phyloP scores from a whole-genome alignment of 176 grass and related monocot genomes.

The Paspalum notatum region DNA sequence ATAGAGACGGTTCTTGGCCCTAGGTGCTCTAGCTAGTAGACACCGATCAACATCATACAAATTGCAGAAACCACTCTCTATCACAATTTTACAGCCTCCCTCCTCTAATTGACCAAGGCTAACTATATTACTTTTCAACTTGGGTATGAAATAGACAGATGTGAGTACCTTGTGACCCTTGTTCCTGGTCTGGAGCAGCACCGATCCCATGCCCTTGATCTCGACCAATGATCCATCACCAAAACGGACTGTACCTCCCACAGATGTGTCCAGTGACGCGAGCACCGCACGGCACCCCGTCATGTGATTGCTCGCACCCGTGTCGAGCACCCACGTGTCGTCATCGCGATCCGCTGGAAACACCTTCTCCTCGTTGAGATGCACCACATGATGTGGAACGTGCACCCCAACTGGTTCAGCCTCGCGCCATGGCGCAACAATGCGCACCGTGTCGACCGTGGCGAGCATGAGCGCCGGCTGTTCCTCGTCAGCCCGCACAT shows the following conservation, averaged over 20 bases:
- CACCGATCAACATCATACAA: background rate
- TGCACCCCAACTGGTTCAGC: background rate
- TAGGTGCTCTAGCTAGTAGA: background rate
- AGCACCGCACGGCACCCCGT: background rate
- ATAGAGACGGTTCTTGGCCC: background rate
- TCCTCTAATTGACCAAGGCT: too few species aligned
- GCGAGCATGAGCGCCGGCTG: background rate
- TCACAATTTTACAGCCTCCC: too few species aligned
- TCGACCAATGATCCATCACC: background rate
- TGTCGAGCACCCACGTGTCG: background rate
- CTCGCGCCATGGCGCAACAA: too few species aligned
- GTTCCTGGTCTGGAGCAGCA: background rate
- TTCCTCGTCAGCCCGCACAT: too few species aligned
- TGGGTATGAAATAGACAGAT: background rate
- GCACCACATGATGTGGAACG: background rate
- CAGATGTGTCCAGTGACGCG: too few species aligned
- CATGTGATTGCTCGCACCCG: background rate
- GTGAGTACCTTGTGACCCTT: background rate
- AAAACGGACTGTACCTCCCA: too few species aligned
- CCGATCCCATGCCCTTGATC: background rate
- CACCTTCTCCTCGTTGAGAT: background rate
- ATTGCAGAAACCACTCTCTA: too few species aligned
- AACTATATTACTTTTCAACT: too few species aligned
- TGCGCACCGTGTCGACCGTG: background rate
- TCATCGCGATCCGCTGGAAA: background rate